Evolutionary conservation across 208 protist species (phyloP).

Genomic region (Trypanosoma caninum): DNA sequence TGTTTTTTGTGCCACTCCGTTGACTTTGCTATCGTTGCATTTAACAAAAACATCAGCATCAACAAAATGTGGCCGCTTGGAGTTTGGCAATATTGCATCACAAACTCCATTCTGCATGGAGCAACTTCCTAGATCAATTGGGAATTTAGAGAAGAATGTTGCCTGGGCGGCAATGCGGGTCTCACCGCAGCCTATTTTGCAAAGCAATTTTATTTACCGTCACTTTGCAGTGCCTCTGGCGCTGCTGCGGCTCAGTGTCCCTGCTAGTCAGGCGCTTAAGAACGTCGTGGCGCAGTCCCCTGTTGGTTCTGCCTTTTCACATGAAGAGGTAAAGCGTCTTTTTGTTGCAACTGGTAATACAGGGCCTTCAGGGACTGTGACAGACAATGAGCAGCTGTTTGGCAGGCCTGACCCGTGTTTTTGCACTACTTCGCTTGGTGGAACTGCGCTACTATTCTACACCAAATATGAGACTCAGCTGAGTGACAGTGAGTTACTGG

Average conservation of each 20-base stretch:
- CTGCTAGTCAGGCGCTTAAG: slow-evolving; percentile 52
- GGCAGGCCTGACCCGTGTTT: slow-evolving; percentile 15
- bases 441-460: slow-evolving; percentile 18
- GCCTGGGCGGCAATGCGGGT: background rate
- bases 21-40: background rate
- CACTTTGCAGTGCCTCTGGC: slow-evolving; percentile 30
- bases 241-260: slow-evolving; percentile 40
- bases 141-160: slow-evolving; percentile 19
- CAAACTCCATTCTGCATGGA: slow-evolving; percentile 13
- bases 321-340: slow-evolving; percentile 63
- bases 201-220: background rate
- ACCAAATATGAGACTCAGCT: slow-evolving; percentile 25
- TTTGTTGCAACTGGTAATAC: slow-evolving; percentile 23
- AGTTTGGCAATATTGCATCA: background rate
- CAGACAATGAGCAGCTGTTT: background rate
- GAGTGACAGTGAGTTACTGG: background rate
- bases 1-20: slow-evolving; percentile 16
- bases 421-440: slow-evolving; percentile 18
- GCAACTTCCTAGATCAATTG: slow-evolving; percentile 12
- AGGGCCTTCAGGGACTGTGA: background rate
- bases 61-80: background rate
- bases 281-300: slow-evolving; percentile 55
- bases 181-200: background rate
- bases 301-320: slow-evolving; percentile 40
- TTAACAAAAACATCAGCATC: background rate